Conservation (phyloP, 495 filamentous ascomycete species). For the Podospora australis region DNA sequence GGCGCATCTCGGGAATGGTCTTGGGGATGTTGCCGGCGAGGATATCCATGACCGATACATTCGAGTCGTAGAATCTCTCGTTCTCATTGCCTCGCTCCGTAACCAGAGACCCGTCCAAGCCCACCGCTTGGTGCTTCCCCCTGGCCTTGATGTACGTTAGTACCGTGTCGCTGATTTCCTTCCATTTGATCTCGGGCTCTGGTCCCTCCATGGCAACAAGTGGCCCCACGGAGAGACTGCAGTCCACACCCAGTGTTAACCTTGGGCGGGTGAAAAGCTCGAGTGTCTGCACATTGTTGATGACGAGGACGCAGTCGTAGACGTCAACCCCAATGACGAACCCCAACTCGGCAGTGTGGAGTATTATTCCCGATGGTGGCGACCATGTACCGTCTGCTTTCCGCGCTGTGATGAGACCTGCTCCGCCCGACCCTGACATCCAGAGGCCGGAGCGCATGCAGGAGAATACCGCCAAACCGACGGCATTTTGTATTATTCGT, state of each 20-base stretch:
- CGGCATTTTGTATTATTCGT: constrained; percentile 74
- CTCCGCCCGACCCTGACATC: constrained; percentile 81
- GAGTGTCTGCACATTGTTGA: constrained; percentile 75
- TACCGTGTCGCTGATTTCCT: constrained; percentile 54
- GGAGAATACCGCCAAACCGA: constrained; percentile 85
- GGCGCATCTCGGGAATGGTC: constrained; percentile 56
- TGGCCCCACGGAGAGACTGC: constrained; percentile 71
- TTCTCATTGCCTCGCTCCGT: constrained; percentile 86
- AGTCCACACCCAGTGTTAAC: constrained; percentile 70
- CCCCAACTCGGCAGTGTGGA: constrained; percentile 81
- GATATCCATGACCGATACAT: constrained; percentile 70
- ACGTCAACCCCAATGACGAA: constrained; percentile 87
- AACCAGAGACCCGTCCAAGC: constrained; percentile 76
- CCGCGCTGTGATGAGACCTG: constrained; percentile 72
- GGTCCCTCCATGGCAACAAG: constrained; percentile 67
- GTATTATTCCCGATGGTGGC: constrained; percentile 77
- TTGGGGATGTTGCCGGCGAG: constrained; percentile 70
- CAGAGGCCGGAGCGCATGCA: constrained; percentile 89
- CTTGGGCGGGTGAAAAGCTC: constrained; percentile 73
- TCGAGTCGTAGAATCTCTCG: constrained; percentile 73
- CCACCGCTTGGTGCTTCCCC: constrained; percentile 75
- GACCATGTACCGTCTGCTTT: constrained; percentile 82
- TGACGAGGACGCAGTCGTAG: constrained; percentile 87
- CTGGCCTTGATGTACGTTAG: constrained; percentile 86
- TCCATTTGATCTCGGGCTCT: constrained; percentile 65